Conservation (phyloP, 345 rosid genomes). For the Zanthoxylum bungeanum region DNA sequence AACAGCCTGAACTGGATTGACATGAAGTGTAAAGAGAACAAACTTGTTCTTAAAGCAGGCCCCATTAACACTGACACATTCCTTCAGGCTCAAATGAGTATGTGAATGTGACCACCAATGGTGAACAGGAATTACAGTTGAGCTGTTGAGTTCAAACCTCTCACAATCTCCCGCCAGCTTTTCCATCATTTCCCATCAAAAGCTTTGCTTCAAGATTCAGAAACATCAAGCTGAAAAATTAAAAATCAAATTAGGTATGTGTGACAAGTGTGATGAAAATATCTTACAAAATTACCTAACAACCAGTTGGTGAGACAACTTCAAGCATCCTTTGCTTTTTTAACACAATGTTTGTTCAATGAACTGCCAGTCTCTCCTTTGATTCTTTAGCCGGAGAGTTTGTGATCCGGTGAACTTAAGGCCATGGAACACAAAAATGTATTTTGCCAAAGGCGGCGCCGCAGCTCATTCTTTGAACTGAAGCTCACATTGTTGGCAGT, state of each 20-base stretch:
- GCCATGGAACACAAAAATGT: conserved; percentile 21
- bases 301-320: conserved; percentile 45
- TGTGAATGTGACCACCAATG: background rate
- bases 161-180: conserved; percentile 24
- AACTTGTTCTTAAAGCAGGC: conserved; percentile 20
- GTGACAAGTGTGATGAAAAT: conserved; percentile 14
- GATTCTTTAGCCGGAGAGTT: conserved; percentile 14
- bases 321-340: conserved; percentile 18
- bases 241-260: conserved; percentile 6
- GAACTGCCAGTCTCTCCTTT: conserved; percentile 5
- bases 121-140: conserved; percentile 15
- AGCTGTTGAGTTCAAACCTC: conserved; percentile 28
- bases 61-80: background rate
- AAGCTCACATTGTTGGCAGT: conserved; percentile 25
- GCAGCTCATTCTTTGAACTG: conserved; percentile 16
- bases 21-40: background rate
- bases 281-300: conserved; percentile 24
- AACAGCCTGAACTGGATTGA: background rate
- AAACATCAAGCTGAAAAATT: background rate
- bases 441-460: background rate
- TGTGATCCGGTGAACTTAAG: conserved; percentile 1
- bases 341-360: conserved; percentile 5
- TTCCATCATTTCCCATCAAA: conserved; percentile 25
- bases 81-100: conserved; percentile 5
- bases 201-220: conserved; percentile 47